These are phyloP conservation scores for Gossypium mustelinum DNA, from an alignment of 345 rosid genomes.

Conservation along the genomic window DNA sequence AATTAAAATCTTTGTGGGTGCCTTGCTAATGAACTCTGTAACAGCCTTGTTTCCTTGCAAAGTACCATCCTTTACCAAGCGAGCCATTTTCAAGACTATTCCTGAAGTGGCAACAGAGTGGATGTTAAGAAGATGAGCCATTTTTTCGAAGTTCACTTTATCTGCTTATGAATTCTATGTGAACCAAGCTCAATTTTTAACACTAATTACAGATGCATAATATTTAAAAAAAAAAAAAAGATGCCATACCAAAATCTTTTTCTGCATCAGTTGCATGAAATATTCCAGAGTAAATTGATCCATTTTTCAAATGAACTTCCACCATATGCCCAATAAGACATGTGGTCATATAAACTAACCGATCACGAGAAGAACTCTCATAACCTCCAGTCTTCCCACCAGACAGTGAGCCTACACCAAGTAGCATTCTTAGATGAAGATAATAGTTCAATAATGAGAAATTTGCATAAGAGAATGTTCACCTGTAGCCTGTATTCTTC, in stretches of 20 bases:
- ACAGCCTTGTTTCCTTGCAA: constrained; percentile 50
- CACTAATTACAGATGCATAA: neutral
- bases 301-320: constrained; percentile 87
- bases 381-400: constrained; percentile 46
- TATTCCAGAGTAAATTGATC: constrained; percentile 78
- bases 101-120: constrained; percentile 43
- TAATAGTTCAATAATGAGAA: constrained; percentile 3
- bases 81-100: constrained; percentile 84
- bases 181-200: constrained; percentile 11
- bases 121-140: constrained; percentile 17
- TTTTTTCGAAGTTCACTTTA: neutral
- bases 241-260: constrained; percentile 66
- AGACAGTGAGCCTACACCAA: constrained; percentile 33
- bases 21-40: constrained; percentile 59
- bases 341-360: constrained; percentile 60
- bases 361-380: constrained; percentile 56
- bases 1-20: constrained; percentile 59
- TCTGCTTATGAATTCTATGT: neutral
- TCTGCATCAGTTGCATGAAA: constrained; percentile 73
- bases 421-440: constrained; percentile 13
- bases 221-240: neutral
- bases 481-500: constrained; percentile 47
- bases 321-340: constrained; percentile 80
- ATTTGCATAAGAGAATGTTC: constrained; percentile 18
- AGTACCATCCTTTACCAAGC: constrained; percentile 59